These are phyloP conservation scores for Pythium angustatum DNA, from an alignment of 352 stramenopile genomes.

Conservation along the genomic window DNA sequence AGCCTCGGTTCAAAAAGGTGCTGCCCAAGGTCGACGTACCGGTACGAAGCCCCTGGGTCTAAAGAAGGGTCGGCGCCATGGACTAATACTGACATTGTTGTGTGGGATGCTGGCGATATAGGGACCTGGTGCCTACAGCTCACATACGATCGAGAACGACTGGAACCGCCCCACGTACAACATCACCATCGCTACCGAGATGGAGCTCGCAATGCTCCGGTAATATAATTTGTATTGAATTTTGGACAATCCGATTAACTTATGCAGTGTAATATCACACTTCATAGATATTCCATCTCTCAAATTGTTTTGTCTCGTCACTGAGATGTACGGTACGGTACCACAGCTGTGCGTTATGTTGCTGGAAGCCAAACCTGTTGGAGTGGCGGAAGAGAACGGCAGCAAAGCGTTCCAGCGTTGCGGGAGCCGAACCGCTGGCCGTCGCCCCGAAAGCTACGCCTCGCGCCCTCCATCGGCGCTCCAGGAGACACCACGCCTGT, in stretches of 20 bases:
- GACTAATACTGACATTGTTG: background rate
- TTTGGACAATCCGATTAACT: background rate
- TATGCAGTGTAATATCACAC: too few species aligned
- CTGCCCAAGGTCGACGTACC: slow-evolving; percentile 54
- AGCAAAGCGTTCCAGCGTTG: too few species aligned
- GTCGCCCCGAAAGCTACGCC: background rate
- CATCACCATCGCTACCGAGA: slow-evolving; percentile 84
- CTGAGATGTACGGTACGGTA: slow-evolving; percentile 7
- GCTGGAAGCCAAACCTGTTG: slow-evolving; percentile 9
- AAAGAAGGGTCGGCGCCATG: too few species aligned
- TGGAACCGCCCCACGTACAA: slow-evolving; percentile 89
- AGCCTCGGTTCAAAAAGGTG: slow-evolving; percentile 72
- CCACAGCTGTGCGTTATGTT: slow-evolving; percentile 11
- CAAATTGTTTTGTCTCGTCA: background rate
- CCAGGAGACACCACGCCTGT: too few species aligned
- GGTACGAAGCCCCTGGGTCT: slow-evolving; percentile 32
- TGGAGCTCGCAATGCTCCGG: slow-evolving; percentile 71
- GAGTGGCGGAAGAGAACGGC: slow-evolving; percentile 17
- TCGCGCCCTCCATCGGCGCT: background rate
- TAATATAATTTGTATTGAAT: slow-evolving; percentile 7
- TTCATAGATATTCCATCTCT: background rate
- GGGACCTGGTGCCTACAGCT: slow-evolving; percentile 78
- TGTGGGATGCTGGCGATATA: slow-evolving; percentile 24
- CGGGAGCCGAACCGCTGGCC: background rate
- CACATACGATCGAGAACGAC: slow-evolving; percentile 63